Evolutionary conservation across 257 asterid species (phyloP).

Genomic region (Gentiana macrophylla): DNA sequence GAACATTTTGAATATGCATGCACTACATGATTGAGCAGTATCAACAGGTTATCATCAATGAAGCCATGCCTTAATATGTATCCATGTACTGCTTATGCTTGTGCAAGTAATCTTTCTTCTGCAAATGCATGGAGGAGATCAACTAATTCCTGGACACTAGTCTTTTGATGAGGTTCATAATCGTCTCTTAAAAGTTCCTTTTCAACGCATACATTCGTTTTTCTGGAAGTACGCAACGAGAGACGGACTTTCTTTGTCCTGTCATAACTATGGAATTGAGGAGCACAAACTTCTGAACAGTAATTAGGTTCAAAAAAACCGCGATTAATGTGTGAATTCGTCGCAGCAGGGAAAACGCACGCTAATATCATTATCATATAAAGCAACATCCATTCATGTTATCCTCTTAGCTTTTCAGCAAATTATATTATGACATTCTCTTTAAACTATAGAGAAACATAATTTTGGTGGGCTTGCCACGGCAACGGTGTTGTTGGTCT

Average conservation of each 20-base stretch:
- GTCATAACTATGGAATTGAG: too few species aligned
- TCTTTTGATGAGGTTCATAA: constrained; percentile 16
- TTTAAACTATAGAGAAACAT: too few species aligned
- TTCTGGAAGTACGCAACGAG: constrained; percentile 13
- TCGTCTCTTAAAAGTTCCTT: constrained; percentile 8
- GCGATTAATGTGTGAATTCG: too few species aligned
- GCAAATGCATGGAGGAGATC: constrained; percentile 35
- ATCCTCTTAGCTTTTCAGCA: too few species aligned
- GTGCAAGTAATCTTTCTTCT: constrained; percentile 18
- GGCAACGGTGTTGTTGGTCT: too few species aligned
- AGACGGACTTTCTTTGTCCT: constrained; percentile 4
- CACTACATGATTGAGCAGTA: constrained; percentile 37
- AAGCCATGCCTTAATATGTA: constrained; percentile 23
- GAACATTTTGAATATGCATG: constrained; percentile 48
- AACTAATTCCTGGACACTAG: constrained; percentile 29
- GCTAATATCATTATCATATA: too few species aligned
- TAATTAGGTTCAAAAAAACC: too few species aligned
- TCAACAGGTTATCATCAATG: constrained; percentile 24
- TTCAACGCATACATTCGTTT: constrained; percentile 8
- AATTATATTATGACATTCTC: too few species aligned
- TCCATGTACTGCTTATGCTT: constrained; percentile 32
- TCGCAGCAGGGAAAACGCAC: too few species aligned
- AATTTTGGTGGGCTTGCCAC: too few species aligned
- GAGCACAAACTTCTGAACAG: too few species aligned
- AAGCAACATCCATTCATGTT: too few species aligned